Conservation (phyloP, 495 filamentous ascomycete species). For the Hypoxylon perforatum region DNA sequence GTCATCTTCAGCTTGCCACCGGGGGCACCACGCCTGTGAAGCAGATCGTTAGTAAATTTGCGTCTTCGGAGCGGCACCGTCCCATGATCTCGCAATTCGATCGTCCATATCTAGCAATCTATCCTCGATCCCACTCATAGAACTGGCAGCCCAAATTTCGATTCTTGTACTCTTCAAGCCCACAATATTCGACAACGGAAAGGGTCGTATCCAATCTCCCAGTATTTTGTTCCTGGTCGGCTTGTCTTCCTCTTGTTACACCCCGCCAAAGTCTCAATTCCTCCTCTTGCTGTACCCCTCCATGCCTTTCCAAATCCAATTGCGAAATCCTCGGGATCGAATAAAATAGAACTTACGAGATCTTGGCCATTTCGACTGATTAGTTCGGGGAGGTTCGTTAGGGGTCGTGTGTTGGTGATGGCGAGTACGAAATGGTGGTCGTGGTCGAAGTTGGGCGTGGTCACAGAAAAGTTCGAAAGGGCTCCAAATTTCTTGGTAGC, state of each 20-base stretch:
- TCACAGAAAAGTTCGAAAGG: constrained; percentile 14
- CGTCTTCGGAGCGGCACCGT: neutral
- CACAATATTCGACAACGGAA: neutral
- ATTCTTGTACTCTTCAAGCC: neutral
- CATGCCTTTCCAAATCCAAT: constrained; percentile 2
- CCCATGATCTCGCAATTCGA: neutral
- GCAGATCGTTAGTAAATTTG: constrained; percentile 22
- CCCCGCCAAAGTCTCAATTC: constrained; percentile 27
- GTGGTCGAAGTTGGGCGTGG: constrained; percentile 25
- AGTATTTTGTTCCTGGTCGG: constrained; percentile 11
- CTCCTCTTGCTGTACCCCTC: constrained; percentile 24
- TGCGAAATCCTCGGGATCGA: constrained; percentile 24
- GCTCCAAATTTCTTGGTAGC: constrained; percentile 36
- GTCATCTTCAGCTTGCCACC: constrained; percentile 99
- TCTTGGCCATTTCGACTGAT: constrained; percentile 61
- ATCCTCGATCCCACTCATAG: constrained; percentile 5
- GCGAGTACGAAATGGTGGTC: constrained; percentile 3
- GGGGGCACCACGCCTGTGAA: constrained; percentile 82
- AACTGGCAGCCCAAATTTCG: constrained; percentile 2
- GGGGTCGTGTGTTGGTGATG: constrained; percentile 19
- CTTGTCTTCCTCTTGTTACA: neutral
- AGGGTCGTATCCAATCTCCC: neutral
- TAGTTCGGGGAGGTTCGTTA: constrained; percentile 39
- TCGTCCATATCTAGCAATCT: neutral
- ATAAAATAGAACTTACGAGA: constrained; percentile 56